Conservation (phyloP, 768 basidiomycete genomes). For the Tephrocybe sp. region DNA sequence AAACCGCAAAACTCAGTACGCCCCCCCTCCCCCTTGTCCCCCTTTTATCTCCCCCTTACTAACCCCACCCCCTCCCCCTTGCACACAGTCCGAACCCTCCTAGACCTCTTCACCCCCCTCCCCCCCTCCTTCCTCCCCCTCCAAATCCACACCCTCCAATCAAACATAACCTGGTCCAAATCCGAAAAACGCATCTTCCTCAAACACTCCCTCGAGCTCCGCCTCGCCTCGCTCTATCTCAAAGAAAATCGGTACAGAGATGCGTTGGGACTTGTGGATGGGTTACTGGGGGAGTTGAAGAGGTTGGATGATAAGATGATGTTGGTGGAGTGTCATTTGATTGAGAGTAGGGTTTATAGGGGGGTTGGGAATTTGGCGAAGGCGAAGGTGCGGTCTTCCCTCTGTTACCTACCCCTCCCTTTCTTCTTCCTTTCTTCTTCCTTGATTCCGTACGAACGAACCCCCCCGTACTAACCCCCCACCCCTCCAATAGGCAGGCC, state of each 20-base stretch:
- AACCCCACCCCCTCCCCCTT: neutral
- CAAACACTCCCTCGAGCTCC: conserved; percentile 89
- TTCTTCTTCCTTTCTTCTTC: too few species aligned
- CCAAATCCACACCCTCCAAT: conserved; percentile 83
- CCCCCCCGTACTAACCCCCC: too few species aligned
- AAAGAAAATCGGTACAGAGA: conserved; percentile 74
- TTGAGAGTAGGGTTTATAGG: conserved; percentile 89
- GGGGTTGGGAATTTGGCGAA: conserved; percentile 88
- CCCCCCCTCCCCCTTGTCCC: too few species aligned
- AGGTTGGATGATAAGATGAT: conserved; percentile 97
- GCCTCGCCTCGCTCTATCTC: conserved; percentile 80
- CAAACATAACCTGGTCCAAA: conserved; percentile 92
- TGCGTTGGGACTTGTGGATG: conserved; percentile 79
- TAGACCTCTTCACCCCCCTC: conserved; percentile 83
- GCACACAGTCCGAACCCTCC: conserved; percentile 79
- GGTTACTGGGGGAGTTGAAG: conserved; percentile 87
- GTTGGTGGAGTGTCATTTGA: conserved; percentile 91
- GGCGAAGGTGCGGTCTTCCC: conserved; percentile 64
- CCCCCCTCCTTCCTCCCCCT: conserved; percentile 69
- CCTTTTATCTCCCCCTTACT: neutral
- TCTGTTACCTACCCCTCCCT: neutral
- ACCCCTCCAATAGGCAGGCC: conserved; percentile 54
- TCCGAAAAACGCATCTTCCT: conserved; percentile 92
- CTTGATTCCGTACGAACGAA: too few species aligned
- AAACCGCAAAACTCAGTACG: conserved; percentile 93